Base-by-base conservation (phyloP, 257 asterid species). In the Vinca minor region DNA sequence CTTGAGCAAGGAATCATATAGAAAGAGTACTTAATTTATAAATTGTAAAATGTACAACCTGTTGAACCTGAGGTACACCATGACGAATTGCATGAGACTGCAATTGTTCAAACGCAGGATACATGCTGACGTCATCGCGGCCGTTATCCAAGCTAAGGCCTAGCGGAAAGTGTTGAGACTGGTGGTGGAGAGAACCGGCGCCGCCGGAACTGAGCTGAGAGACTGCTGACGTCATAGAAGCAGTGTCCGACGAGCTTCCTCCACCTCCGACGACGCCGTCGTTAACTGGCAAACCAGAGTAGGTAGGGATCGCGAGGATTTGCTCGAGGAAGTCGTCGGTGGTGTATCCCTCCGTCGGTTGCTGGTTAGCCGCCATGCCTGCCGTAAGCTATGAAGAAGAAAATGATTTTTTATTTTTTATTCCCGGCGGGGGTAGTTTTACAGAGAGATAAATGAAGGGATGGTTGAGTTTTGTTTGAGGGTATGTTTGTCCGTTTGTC, bases 291-390 rank as follows among this genome's bases (percentile, higher is more conserved):
- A 81, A 83, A 68, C 84, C 82, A 61, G 80, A 71, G 73, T 82
- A 86, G 23, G 88, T 50, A 74, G 96, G 84, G 71, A 88, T 82
- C 48, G 84, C 78, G 12, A 88, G 88, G 66, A 88, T 88, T 73
- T 88, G 96, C 81, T 88, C 95, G 53, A 88, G 81, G 80, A 88
- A 88, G 63, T 88, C 94, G 59, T 85, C 94, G 21, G 85, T 71
- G 54, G 83, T 48, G 73, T 79, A 86, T 3, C 83, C 87, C 52
- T 86, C 93, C 52, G n/a, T n/a, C n/a, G 84, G 82, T 56, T 85
- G 82, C 23, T 81, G 88, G 59, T 84, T 81, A 1, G 73, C 15
- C 44, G 90, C 73, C 92, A 86, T 86, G 72, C 20, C 44, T 86
- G 72, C 20, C 44, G 52, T 62, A 29, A 13, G 53, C 5, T 4